Evolutionary conservation across 1,284 basidiomycete genomes (phyloP), one percentile per base, ranked within the genome.

Genomic region (Puccinia brachypodii): DNA sequence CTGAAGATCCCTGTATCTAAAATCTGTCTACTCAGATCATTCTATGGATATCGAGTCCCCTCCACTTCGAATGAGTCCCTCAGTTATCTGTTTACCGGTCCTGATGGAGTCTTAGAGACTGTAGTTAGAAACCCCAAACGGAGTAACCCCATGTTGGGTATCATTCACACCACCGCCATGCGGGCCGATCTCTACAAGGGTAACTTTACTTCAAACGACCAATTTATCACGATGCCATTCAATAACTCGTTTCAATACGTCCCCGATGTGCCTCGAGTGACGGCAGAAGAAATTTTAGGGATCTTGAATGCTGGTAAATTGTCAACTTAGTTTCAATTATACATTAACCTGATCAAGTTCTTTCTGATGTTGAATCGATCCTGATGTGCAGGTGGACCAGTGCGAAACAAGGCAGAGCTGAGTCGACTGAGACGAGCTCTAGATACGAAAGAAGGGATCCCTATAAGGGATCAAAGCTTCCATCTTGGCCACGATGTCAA

Each of bases 201-300:
- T 13, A 80, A 83, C 0, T 86, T 86, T 42, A 86, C 85, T 22
- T 80, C 83, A 60, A 85, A 86, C 69, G 84, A 84, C 71, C 85
- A 86, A 72, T 82, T 84, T 90, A 0, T 91, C 89, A 22, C 92
- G 92, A 0, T 93, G 91, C 85, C 85, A 9, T 85, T 84, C 78
- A 84, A 76, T 0, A 90, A 92, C 84, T 81, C 87, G 14, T 92
- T 92, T 87, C 83, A 89, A 28, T 92, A 89, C 85, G 42, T 85
- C 28, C 83, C 81, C 6, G 47, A 53, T 31, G 83, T 85, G 33
- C 83, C 83, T 0, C 74, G 75, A 33, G 33, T 38, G 2, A 71
- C 83, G 74, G 84, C 84, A 7, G 25, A 50, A 3, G 47, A 83
- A 40, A 31, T 85, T 9, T 56, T 85, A 11, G 83, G 60, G 31